Evolutionary conservation across 768 basidiomycete genomes (phyloP), one percentile per base, ranked within the genome.

Genomic region (Tulasnella sp.): DNA sequence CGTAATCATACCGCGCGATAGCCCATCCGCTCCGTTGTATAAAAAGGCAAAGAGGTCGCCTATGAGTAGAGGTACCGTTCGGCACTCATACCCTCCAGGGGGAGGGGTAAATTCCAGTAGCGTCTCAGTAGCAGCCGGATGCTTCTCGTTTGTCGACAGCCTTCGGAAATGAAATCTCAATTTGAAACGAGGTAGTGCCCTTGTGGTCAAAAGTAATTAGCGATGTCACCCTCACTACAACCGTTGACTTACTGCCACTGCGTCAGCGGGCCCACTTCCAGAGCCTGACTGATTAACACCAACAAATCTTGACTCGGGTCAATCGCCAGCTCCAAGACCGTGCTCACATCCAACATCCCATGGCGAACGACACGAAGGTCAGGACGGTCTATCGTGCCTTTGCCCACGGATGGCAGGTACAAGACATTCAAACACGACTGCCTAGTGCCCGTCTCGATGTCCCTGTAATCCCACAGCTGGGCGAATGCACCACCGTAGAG

Each of bases 401-500:
- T 12, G 32, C 25, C 25, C 32, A 25, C 15, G 17, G 50, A 52
- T n/a, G 50, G 35, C 8, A 52, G 50, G 19, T 35, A 25, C 8
- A 52, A 27, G 15, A 46, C 31, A 17, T 43, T 57, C 46, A 46
- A n/a, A 19, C 32, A 23, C 19, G 42, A 29, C 12, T 23, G 55
- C 17, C 46, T 57, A n/a, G 34, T 40, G 8, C n/a, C 50, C 7
- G 37, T 35, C n/a, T 35, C 50, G 9, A n/a, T 15, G 0, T n/a
- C 21, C 25, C 35, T 31, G n/a, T 36, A 31, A 21, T 36, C 55
- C 41, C 41, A 57, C 27, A 57, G 29, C 55, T 57, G 55, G 9
- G 46, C 43, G 32, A 57, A 57, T 17, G 37, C 42, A 17, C 55
- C 55, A 19, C 55, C 55, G 46, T 57, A 57, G 11, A 57, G 40